A percentile compares a stretch with the other conserved stretches of the same genome.
These are phyloP conservation scores for Cymodocea nodosa DNA, from an alignment of 116 monocot genomes.

Conservation along the genomic window DNA sequence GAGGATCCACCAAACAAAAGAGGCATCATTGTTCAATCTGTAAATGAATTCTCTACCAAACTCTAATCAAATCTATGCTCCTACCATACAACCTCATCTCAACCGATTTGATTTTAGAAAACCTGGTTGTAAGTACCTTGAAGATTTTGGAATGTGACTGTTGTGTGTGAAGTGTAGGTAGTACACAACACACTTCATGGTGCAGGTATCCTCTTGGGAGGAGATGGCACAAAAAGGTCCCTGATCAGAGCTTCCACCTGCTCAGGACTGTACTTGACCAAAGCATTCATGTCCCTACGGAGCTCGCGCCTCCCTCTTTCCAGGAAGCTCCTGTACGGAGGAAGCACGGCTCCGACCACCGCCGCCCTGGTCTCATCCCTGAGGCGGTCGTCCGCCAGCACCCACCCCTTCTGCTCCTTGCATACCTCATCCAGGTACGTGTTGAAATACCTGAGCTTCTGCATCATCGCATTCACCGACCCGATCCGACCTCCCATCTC, in stretches of 20 bases:
- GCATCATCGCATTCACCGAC: slow-evolving; percentile 10
- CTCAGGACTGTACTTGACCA: slow-evolving; percentile 35
- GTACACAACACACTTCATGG: not conserved
- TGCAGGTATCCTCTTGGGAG: not conserved
- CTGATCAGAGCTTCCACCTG: slow-evolving; percentile 41
- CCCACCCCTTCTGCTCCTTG: slow-evolving; percentile 46
- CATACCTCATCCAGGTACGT: slow-evolving; percentile 54
- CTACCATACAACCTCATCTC: too few species aligned
- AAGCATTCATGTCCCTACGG: slow-evolving; percentile 13
- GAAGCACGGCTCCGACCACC: slow-evolving; percentile 8
- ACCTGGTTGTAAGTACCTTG: too few species aligned
- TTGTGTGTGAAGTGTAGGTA: too few species aligned
- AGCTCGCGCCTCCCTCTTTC: slow-evolving; percentile 11
- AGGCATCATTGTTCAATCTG: too few species aligned
- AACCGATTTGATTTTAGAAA: too few species aligned
- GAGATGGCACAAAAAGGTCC: slow-evolving; percentile 11
- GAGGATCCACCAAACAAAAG: too few species aligned
- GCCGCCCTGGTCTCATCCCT: slow-evolving; percentile 28
- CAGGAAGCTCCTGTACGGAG: slow-evolving; percentile 39
- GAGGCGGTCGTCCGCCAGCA: slow-evolving; percentile 43
- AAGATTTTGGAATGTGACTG: too few species aligned
- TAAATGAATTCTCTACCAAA: too few species aligned
- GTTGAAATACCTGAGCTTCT: slow-evolving; percentile 47
- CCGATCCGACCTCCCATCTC: slow-evolving; percentile 6
- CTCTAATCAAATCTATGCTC: too few species aligned